Evolutionary conservation across 176 grass and related monocot species (phyloP), one percentile per base, ranked within the genome.

Genomic region (Zea mays): DNA sequence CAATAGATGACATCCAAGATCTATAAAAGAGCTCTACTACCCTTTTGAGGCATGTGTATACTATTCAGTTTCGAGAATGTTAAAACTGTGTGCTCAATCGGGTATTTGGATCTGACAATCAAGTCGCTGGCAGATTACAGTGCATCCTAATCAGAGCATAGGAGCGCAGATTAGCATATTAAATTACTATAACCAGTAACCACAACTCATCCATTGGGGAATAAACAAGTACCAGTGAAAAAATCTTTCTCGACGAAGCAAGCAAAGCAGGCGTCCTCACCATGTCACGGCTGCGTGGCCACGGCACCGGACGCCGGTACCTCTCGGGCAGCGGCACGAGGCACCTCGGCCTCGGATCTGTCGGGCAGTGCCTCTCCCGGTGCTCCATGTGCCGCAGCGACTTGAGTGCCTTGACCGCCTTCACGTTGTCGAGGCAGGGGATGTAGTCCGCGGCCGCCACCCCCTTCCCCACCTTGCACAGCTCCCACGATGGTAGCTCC

Each of bases 271-370:
- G 52, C 76, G 75, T 85, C 85, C 95, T 93, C 82, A 98, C 95
- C 95, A 98, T 94, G 70, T 94, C 91, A 90, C 91, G 93, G 83
- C 95, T 98, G 71, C 55, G 88, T n/a, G 91, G 95, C 95, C 95
- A 92, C 51, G 89, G 83, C 52, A 98, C 33, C 1, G 89, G 91
- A 47, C 79, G 65, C 62, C 62, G 75, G 85, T 98, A 98, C 34
- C 85, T 79, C 20, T 20, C 14, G 2, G 95, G 87, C 21, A 98
- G 73, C 7, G 91, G 87, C 36, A 94, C 89, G n/a, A 98, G 81
- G 21, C 95, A 98, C 42, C 87, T 84, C 40, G 83, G 83, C 43
- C 66, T 75, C 44, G 79, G 83, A 61, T 65, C 68, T 27, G 85
- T 86, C 15, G 95, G 91, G 79, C 95, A 98, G 74, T 94, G 95